Percentiles rank a stretch among this genome's conserved stretches.
Evolutionary conservation across 495 filamentous ascomycete genomes (phyloP).

Genomic region (Annulohypoxylon moriforme): DNA sequence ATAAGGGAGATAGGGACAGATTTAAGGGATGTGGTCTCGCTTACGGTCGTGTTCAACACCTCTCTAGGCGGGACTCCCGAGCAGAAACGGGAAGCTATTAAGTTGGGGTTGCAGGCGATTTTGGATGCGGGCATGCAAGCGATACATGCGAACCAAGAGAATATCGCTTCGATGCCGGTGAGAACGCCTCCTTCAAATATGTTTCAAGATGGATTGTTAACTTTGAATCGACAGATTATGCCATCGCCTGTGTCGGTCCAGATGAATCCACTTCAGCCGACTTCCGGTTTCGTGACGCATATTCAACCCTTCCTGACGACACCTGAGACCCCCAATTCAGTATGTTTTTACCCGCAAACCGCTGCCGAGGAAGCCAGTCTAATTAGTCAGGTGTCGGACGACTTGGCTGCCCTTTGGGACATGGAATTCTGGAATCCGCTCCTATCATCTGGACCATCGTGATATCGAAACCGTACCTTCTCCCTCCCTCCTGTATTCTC

Average conservation of each 20-base stretch:
- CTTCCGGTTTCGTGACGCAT: slow-evolving; percentile 30
- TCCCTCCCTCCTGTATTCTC: background rate
- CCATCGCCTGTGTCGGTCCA: slow-evolving; percentile 29
- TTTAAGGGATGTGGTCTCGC: slow-evolving; percentile 49
- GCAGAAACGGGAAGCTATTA: slow-evolving; percentile 42
- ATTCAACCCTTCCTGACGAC: slow-evolving; percentile 39
- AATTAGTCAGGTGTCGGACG: slow-evolving; percentile 36
- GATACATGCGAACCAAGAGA: slow-evolving; percentile 41
- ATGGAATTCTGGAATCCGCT: slow-evolving; percentile 45
- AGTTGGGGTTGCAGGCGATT: slow-evolving; percentile 43
- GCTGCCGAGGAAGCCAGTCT: slow-evolving; percentile 1
- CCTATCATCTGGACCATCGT: slow-evolving; percentile 14
- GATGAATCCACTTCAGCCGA: slow-evolving; percentile 28
- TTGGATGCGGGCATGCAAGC: slow-evolving; percentile 45
- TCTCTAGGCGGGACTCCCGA: slow-evolving; percentile 45
- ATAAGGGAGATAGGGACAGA: slow-evolving; percentile 49
- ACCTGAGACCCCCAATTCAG: slow-evolving; percentile 32
- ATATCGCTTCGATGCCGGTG: slow-evolving; percentile 45
- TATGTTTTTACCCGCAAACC: slow-evolving; percentile 16
- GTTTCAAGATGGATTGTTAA: slow-evolving; percentile 5
- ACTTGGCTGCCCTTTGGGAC: slow-evolving; percentile 42
- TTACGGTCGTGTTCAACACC: slow-evolving; percentile 49
- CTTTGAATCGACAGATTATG: slow-evolving; percentile 30
- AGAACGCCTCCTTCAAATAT: slow-evolving; percentile 2
- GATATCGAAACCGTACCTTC: background rate